These are phyloP conservation scores for Penicillium malachiteum DNA, from an alignment of 495 filamentous ascomycete species.

Conservation along the genomic window DNA sequence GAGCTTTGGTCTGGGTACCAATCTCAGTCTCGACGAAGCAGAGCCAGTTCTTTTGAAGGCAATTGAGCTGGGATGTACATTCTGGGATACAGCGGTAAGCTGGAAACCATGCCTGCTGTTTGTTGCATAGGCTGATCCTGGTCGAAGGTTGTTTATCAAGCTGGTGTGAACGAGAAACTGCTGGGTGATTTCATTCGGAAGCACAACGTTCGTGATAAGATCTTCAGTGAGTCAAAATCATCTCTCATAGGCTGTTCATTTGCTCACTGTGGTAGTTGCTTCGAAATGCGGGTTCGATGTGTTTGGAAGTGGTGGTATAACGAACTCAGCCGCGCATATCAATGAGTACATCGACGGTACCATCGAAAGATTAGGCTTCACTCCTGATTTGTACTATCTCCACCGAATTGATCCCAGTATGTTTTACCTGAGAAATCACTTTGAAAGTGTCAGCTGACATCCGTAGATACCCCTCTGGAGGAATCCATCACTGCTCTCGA, in stretches of 20 bases:
- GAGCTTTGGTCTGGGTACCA: constrained; percentile 41
- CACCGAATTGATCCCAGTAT: constrained; percentile 44
- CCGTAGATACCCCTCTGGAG: constrained; percentile 46
- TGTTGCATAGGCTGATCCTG: background rate
- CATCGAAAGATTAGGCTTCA: constrained; percentile 49
- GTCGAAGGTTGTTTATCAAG: constrained; percentile 44
- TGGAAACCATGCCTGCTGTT: background rate
- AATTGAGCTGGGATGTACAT: constrained; percentile 51
- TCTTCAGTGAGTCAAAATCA: constrained; percentile 37
- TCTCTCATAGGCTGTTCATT: background rate
- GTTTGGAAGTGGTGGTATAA: constrained; percentile 33
- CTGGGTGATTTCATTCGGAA: constrained; percentile 54
- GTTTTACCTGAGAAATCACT: constrained; percentile 1
- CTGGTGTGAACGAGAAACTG: constrained; percentile 50
- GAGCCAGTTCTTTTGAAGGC: constrained; percentile 52
- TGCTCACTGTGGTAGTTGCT: constrained; percentile 31
- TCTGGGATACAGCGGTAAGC: constrained; percentile 53
- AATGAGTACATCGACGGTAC: constrained; percentile 53
- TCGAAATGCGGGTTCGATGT: constrained; percentile 48
- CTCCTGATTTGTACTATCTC: constrained; percentile 46
- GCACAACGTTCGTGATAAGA: constrained; percentile 49
- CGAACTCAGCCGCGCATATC: constrained; percentile 51
- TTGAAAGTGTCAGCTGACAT: background rate
- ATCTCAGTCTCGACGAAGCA: constrained; percentile 43
- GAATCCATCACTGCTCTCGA: constrained; percentile 49